A percentile compares a stretch with the other conserved stretches of the same genome.
phyloP scores from a whole-genome alignment of 2,329 filamentous ascomycete genomes.

The Fusarium ambrosium region DNA sequence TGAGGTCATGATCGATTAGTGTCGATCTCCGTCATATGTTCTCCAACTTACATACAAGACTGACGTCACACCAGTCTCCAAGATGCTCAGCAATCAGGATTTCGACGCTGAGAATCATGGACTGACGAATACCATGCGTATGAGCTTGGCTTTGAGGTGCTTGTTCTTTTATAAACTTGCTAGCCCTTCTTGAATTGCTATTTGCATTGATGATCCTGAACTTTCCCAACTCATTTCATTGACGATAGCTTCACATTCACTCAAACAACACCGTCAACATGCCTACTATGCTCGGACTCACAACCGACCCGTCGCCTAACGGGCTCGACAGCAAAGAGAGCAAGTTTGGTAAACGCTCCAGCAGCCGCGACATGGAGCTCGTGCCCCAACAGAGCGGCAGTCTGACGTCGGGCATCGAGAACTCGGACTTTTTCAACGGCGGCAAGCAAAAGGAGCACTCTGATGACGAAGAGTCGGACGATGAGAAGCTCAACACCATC shows the following conservation, averaged over 20 bases:
- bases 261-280: conserved; percentile 34
- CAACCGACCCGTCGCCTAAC: conserved; percentile 44
- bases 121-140: conserved; percentile 17
- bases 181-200: conserved; percentile 7
- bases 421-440: conserved; percentile 45
- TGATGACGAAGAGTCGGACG: conserved; percentile 43
- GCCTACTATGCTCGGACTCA: conserved; percentile 48
- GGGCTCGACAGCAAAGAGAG: conserved; percentile 34
- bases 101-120: conserved; percentile 42
- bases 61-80: conserved; percentile 45
- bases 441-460: conserved; percentile 41
- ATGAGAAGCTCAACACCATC: conserved; percentile 47
- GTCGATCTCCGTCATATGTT: conserved; percentile 45
- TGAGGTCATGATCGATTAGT: conserved; percentile 24
- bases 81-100: conserved; percentile 47
- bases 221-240: not conserved
- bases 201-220: conserved; percentile 6
- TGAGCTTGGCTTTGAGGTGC: conserved; percentile 23
- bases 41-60: conserved; percentile 35
- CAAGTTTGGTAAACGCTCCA: conserved; percentile 29
- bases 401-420: conserved; percentile 41
- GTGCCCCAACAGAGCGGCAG: conserved; percentile 24
- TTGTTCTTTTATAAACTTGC: conserved; percentile 26
- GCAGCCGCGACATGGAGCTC: conserved; percentile 41
- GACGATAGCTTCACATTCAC: not conserved